Percentiles rank a stretch among this genome's conserved stretches.
Conservation (phyloP, 306 rosid species). For the Clitoria ternatea region DNA sequence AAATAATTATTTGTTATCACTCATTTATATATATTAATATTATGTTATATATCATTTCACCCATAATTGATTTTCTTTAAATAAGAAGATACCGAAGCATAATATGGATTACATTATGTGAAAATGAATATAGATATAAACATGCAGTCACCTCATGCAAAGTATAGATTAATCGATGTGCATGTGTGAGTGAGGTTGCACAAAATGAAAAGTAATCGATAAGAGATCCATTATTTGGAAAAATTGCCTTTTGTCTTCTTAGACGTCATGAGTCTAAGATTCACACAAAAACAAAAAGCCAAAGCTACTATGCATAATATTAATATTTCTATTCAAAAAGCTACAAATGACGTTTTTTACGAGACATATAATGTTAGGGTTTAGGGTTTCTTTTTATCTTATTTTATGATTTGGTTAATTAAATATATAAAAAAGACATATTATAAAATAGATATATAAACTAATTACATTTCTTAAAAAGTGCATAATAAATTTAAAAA, state of each 20-base stretch:
- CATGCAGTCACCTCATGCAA: conserved; percentile 19
- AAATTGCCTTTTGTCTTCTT: conserved; percentile 32
- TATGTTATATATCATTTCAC: too few species aligned
- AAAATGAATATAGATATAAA: not conserved
- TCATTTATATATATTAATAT: too few species aligned
- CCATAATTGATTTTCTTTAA: too few species aligned
- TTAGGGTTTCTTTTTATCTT: too few species aligned
- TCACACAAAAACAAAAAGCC: conserved; percentile 28
- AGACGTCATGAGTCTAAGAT: conserved; percentile 24
- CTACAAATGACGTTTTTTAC: conserved; percentile 11
- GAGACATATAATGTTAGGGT: conserved; percentile 4
- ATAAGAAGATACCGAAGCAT: too few species aligned
- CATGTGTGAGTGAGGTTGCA: not conserved
- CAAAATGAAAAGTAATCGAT: conserved; percentile 5
- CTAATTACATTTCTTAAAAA: too few species aligned
- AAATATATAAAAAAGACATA: too few species aligned
- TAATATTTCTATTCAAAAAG: conserved; percentile 24
- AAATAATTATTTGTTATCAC: too few species aligned
- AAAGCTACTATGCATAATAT: conserved; percentile 11
- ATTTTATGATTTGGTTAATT: too few species aligned
- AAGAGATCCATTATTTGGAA: conserved; percentile 8
- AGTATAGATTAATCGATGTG: conserved; percentile 21
- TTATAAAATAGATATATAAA: too few species aligned
- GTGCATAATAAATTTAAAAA: too few species aligned
- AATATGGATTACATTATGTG: too few species aligned